A percentile compares a stretch with the other conserved stretches of the same genome.
phyloP scores from a whole-genome alignment of 2,329 filamentous ascomycete species.

The Cladophialophora immunda region DNA sequence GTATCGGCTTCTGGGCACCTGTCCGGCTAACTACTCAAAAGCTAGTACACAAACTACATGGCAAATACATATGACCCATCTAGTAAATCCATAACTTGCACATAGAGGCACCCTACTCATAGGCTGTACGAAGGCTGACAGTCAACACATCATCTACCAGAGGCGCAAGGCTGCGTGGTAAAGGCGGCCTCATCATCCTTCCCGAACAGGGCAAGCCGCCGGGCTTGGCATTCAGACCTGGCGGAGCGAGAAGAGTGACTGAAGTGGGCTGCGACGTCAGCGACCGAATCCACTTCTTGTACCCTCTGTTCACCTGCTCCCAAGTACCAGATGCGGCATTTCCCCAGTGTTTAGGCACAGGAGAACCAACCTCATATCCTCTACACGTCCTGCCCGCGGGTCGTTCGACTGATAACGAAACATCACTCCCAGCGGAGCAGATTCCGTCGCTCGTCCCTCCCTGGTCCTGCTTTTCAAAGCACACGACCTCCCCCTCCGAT shows the following conservation, averaged over 20 bases:
- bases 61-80: too few relatives aligned
- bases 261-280: conserved; percentile 28
- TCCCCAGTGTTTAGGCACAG: background rate
- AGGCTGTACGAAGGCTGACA: too few relatives aligned
- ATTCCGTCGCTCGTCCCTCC: background rate
- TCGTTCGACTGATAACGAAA: conserved; percentile 2
- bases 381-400: background rate
- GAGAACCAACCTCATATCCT: background rate
- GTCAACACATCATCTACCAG: too few relatives aligned
- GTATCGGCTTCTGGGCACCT: background rate
- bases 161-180: background rate
- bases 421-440: background rate
- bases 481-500: background rate
- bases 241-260: background rate
- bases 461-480: background rate
- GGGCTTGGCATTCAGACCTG: conserved; percentile 17
- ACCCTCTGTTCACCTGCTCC: conserved; percentile 13
- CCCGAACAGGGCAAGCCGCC: background rate
- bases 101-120: too few relatives aligned
- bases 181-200: background rate
- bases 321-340: background rate
- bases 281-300: background rate
- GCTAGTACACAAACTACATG: too few relatives aligned
- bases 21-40: background rate
- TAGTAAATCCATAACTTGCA: too few relatives aligned